These are phyloP conservation scores for Tylopilus rubrobrunneus DNA, from an alignment of 768 basidiomycete genomes.

Conservation along the genomic window DNA sequence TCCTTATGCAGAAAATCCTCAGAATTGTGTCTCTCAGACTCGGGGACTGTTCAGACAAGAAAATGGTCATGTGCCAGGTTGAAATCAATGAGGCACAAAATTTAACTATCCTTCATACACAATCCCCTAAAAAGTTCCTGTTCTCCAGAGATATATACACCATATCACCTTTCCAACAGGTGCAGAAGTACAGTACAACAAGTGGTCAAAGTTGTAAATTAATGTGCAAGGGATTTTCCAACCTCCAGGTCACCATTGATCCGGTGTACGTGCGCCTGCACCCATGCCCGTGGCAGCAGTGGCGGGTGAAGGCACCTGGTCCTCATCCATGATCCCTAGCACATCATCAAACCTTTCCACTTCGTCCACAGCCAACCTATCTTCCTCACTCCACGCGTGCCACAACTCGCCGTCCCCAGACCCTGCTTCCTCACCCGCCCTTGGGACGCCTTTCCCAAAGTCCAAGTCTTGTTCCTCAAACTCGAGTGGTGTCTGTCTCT, in stretches of 20 bases:
- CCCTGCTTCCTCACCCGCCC: background rate
- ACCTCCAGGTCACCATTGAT: background rate
- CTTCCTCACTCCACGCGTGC: conserved; percentile 27
- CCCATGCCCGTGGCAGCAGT: background rate
- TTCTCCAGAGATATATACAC: no score
- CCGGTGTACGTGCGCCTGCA: background rate
- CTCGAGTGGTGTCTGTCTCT: conserved; percentile 37
- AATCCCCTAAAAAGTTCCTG: no score
- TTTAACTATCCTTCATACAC: no score
- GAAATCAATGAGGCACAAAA: no score
- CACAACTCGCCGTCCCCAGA: conserved; percentile 17
- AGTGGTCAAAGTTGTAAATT: background rate
- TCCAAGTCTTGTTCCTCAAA: conserved; percentile 73
- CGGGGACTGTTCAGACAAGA: no score
- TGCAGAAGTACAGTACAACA: no score
- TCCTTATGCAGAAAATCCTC: no score
- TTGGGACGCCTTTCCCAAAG: conserved; percentile 31
- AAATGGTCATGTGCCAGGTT: no score
- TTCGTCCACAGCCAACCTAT: conserved; percentile 29
- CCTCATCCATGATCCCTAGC: conserved; percentile 32
- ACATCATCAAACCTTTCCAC: conserved; percentile 33
- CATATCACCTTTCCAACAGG: no score
- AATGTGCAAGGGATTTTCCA: background rate
- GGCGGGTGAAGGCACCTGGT: conserved; percentile 22
- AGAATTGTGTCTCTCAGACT: no score